These are phyloP conservation scores for Nothopassalora personata DNA, from an alignment of 2,329 filamentous ascomycete genomes.

Conservation along the genomic window DNA sequence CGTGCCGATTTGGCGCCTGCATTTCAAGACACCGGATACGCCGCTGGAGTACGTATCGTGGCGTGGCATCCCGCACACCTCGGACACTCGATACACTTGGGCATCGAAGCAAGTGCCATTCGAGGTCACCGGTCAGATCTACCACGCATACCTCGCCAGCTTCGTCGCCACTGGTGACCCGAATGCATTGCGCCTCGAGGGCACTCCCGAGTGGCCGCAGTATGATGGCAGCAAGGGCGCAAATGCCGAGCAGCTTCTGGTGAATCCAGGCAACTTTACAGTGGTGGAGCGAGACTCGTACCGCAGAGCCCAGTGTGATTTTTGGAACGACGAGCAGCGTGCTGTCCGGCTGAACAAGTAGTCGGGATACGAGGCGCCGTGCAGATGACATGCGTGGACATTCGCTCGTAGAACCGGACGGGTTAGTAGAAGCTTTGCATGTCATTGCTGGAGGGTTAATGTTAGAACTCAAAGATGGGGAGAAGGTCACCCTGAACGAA, in stretches of 20 bases:
- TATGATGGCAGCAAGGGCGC: constrained; percentile 22
- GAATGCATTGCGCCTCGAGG: constrained; percentile 24
- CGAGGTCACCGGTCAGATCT: constrained; percentile 19
- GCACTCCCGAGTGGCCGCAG: constrained; percentile 28
- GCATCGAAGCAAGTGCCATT: constrained; percentile 7
- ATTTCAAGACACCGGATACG: constrained; percentile 11
- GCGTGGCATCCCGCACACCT: constrained; percentile 14
- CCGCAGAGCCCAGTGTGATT: constrained; percentile 11
- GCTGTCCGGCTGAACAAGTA: constrained; percentile 5
- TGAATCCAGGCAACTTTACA: constrained; percentile 11
- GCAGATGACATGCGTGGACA: background rate
- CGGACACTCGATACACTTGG: constrained; percentile 15
- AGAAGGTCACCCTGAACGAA: no score
- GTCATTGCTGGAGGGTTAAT: no score
- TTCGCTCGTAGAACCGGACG: no score
- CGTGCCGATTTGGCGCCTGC: constrained; percentile 11
- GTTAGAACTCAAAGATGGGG: no score
- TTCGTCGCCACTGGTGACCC: constrained; percentile 35
- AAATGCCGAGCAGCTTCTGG: constrained; percentile 9
- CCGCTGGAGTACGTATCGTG: constrained; percentile 7
- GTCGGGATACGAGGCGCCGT: no score
- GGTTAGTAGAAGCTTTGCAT: no score
- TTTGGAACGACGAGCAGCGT: constrained; percentile 12
- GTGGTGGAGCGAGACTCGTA: constrained; percentile 12
- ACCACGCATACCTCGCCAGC: constrained; percentile 34